phyloP scores from a whole-genome alignment of 169 alveolate genomes.

The Babesia gibsoni region DNA sequence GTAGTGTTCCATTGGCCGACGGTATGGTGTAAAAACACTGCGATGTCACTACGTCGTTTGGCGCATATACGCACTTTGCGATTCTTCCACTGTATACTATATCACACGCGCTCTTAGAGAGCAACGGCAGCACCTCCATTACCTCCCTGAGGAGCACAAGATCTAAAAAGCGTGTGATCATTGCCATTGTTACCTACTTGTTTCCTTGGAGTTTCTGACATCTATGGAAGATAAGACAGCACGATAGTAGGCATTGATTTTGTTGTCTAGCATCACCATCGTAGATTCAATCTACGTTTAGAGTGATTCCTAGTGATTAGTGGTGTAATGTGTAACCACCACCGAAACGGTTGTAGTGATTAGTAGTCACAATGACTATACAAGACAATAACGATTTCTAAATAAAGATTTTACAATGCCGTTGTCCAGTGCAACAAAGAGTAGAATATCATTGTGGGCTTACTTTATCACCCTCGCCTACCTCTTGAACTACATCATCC shows the following conservation, averaged over 20 bases:
- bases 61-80: constrained; percentile 1
- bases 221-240: constrained; percentile 28
- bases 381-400: not conserved
- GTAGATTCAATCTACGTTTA: not conserved
- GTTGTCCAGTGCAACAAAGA: constrained; percentile 11
- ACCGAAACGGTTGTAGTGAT: not conserved
- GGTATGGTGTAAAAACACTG: constrained; percentile 32
- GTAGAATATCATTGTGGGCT: not conserved
- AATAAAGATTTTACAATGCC: constrained; percentile 1
- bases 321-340: not conserved
- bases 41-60: constrained; percentile 4
- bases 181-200: constrained; percentile 21
- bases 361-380: not conserved
- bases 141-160: constrained; percentile 22
- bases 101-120: constrained; percentile 18
- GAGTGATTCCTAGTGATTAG: not conserved
- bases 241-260: constrained; percentile 42
- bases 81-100: constrained; percentile 9
- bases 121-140: constrained; percentile 12
- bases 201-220: constrained; percentile 20
- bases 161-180: not conserved
- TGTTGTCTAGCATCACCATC: not conserved
- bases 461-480: not conserved
- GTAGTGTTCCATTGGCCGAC: not conserved
- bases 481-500: constrained; percentile 16